These are phyloP conservation scores for Solanum arcanum DNA, from an alignment of 257 asterid species.

Conservation along the genomic window DNA sequence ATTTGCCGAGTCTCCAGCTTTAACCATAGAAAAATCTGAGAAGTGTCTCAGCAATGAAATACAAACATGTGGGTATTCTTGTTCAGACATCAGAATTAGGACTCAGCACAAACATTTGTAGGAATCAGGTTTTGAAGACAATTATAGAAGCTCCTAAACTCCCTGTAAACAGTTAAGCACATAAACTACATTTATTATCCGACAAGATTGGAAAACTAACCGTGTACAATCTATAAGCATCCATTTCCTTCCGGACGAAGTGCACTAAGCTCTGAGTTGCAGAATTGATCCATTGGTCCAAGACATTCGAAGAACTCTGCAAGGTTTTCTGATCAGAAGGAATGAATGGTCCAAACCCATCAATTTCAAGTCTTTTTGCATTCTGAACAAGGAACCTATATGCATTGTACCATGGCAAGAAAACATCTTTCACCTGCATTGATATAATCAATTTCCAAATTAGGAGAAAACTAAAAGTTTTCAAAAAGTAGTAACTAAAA, in stretches of 20 bases:
- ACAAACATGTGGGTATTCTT: not conserved
- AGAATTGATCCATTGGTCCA: slow-evolving; percentile 93
- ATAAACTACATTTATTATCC: not conserved
- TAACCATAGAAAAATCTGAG: not conserved
- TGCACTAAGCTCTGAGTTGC: slow-evolving; percentile 93
- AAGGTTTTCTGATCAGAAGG: slow-evolving; percentile 64
- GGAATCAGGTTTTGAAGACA: not conserved
- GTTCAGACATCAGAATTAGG: not conserved
- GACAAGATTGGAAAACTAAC: slow-evolving; percentile 15
- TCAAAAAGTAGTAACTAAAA: not conserved
- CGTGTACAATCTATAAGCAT: slow-evolving; percentile 85
- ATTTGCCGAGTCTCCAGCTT: not conserved
- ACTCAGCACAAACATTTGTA: not conserved
- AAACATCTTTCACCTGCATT: slow-evolving; percentile 64
- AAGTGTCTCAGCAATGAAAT: not conserved
- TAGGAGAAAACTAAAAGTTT: not conserved
- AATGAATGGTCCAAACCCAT: slow-evolving; percentile 67
- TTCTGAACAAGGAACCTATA: slow-evolving; percentile 95
- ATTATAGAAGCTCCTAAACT: not conserved
- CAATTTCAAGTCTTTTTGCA: slow-evolving; percentile 88
- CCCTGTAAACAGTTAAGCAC: not conserved
- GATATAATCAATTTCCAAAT: not conserved
- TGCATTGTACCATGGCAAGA: slow-evolving; percentile 99
- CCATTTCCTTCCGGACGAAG: slow-evolving; percentile 94
- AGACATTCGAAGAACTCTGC: slow-evolving; percentile 73